Percentiles rank a stretch among this genome's conserved stretches.
phyloP scores from a whole-genome alignment of 2,329 filamentous ascomycete genomes.

The Paecilomyces niveus region DNA sequence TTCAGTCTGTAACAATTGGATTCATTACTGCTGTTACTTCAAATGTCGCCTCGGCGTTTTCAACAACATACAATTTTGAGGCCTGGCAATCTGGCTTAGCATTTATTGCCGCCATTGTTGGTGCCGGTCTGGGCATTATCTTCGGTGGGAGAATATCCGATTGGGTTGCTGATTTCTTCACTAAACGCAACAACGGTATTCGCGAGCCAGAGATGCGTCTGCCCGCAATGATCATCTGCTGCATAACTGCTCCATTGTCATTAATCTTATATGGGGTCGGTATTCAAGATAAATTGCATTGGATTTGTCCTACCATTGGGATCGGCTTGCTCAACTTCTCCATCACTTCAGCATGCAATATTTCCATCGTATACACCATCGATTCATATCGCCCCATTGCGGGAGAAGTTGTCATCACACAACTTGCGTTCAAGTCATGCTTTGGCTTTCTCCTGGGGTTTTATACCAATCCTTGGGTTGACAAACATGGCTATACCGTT shows the following conservation, averaged over 20 bases:
- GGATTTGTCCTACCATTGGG: constrained; percentile 50
- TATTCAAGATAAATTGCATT: constrained; percentile 19
- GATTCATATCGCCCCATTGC: constrained; percentile 53
- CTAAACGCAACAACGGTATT: constrained; percentile 17
- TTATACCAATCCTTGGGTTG: constrained; percentile 55
- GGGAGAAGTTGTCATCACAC: constrained; percentile 48
- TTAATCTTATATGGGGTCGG: constrained; percentile 26
- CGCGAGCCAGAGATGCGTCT: constrained; percentile 29
- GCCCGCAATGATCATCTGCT: constrained; percentile 19
- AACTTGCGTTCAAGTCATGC: constrained; percentile 49
- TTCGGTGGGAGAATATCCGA: constrained; percentile 40
- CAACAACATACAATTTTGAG: constrained; percentile 13
- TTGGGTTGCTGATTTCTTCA: constrained; percentile 21
- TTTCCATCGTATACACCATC: constrained; percentile 52
- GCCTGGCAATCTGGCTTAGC: constrained; percentile 39
- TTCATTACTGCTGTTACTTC: constrained; percentile 38
- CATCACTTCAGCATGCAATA: constrained; percentile 50
- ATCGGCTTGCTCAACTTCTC: constrained; percentile 50
- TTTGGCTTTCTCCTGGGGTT: constrained; percentile 55
- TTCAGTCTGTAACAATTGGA: constrained; percentile 49
- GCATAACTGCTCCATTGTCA: constrained; percentile 18
- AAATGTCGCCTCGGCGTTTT: constrained; percentile 22
- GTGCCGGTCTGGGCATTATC: constrained; percentile 42
- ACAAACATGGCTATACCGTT: constrained; percentile 41
- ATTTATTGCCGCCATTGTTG: constrained; percentile 44